Conservation (phyloP, 805 yeast species). For the Wickerhamomyces ciferrii region DNA sequence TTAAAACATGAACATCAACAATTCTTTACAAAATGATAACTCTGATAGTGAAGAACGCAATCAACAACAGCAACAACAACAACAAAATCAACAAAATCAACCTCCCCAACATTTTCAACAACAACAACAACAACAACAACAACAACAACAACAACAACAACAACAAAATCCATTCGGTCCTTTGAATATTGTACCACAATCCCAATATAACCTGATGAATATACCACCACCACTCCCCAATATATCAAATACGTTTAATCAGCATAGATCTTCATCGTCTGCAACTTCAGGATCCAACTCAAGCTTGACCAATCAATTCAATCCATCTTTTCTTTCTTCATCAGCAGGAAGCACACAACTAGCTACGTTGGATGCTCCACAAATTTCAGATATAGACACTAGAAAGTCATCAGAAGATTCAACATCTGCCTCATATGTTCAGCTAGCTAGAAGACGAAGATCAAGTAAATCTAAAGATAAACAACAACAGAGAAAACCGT, state of each 20-base stretch:
- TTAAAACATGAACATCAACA: neutral
- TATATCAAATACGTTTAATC: neutral
- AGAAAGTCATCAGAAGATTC: constrained; percentile 5
- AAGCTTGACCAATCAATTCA: neutral
- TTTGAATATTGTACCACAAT: neutral
- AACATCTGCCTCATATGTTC: constrained; percentile 9
- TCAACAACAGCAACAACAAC: neutral
- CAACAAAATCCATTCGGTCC: neutral
- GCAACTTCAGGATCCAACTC: neutral
- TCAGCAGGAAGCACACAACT: neutral
- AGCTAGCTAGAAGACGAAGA: constrained; percentile 22
- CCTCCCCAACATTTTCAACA: neutral
- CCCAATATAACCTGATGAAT: neutral
- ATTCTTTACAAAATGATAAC: neutral
- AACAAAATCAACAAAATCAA: neutral
- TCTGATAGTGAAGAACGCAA: neutral
- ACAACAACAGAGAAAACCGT: constrained; percentile 7
- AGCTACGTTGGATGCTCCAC: neutral
- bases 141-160: neutral
- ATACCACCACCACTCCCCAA: neutral
- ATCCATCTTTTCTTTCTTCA: neutral
- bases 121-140: neutral
- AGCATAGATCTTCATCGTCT: neutral
- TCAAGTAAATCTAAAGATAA: constrained; percentile 15
- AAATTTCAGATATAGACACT: neutral